Evolutionary conservation across 352 stramenopile genomes (phyloP).

Genomic region (Blastocystis sp.): DNA sequence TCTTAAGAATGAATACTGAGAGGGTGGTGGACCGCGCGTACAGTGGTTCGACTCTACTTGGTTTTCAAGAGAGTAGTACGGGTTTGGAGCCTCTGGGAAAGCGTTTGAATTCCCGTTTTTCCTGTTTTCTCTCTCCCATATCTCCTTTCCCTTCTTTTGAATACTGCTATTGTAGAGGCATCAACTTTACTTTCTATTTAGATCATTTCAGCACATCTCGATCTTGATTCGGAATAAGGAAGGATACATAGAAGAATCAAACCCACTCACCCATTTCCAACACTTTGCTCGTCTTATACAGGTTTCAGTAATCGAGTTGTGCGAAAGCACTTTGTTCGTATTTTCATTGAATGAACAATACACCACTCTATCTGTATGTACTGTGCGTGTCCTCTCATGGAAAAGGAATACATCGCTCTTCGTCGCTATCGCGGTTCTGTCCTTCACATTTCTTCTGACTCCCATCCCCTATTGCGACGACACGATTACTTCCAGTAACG

Average conservation of each 20-base stretch:
- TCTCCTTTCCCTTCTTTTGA: too few species aligned
- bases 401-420: background rate
- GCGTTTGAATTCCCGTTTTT: background rate
- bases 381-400: background rate
- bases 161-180: too few species aligned
- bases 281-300: background rate
- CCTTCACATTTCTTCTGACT: background rate
- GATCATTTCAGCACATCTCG: background rate
- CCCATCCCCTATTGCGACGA: slow-evolving; percentile 31
- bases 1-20: background rate
- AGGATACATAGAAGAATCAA: background rate
- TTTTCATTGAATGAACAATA: background rate
- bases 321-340: too few species aligned
- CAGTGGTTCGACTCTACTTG: background rate
- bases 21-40: background rate
- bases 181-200: background rate
- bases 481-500: background rate
- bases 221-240: background rate
- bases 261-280: background rate
- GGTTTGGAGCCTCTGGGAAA: background rate
- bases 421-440: background rate
- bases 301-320: background rate
- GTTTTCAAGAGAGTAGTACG: background rate
- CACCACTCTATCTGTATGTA: background rate
- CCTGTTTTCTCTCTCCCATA: background rate